phyloP scores from a whole-genome alignment of 2,329 filamentous ascomycete species.

The Curvularia hawaiiensis region DNA sequence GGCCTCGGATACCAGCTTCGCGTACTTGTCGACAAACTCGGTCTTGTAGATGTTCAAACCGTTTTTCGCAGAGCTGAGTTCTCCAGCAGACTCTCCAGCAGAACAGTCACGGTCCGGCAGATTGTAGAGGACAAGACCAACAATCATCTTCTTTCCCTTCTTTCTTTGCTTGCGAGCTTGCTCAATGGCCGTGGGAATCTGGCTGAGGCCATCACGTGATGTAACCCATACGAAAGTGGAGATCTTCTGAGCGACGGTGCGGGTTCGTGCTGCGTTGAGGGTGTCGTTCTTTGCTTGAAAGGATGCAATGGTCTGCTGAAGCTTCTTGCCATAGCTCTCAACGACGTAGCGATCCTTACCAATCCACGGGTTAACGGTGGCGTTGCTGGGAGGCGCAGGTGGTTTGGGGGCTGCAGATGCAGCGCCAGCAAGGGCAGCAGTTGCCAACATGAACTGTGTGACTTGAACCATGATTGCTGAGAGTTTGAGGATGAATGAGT shows the following conservation, averaged over 20 bases:
- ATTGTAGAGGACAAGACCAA: slow-evolving; percentile 75
- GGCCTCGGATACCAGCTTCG: slow-evolving; percentile 29
- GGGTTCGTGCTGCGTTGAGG: slow-evolving; percentile 34
- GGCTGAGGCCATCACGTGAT: slow-evolving; percentile 24
- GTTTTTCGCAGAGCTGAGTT: slow-evolving; percentile 72
- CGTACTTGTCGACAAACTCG: slow-evolving; percentile 37
- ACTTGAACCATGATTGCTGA: slow-evolving; percentile 32
- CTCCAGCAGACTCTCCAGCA: slow-evolving; percentile 76
- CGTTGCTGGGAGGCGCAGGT: slow-evolving; percentile 12
- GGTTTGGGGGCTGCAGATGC: slow-evolving; percentile 22
- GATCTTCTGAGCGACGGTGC: slow-evolving; percentile 33
- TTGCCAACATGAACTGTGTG: slow-evolving; percentile 29
- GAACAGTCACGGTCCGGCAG: slow-evolving; percentile 91
- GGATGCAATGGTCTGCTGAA: slow-evolving; percentile 32
- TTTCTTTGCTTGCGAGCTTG: slow-evolving; percentile 31
- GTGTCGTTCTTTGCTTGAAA: slow-evolving; percentile 31
- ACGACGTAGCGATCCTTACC: slow-evolving; percentile 34
- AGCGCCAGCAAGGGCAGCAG: slow-evolving; percentile 24
- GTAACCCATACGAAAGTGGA: slow-evolving; percentile 39
- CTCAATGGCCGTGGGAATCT: slow-evolving; percentile 28
- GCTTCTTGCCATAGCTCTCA: slow-evolving; percentile 31
- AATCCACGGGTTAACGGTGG: slow-evolving; percentile 27
- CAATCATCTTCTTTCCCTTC: slow-evolving; percentile 26
- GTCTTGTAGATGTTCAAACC: slow-evolving; percentile 35
- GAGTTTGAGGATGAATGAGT: slow-evolving; percentile 1